Evolutionary conservation across 768 basidiomycete genomes (phyloP), one percentile per base, ranked within the genome.

Genomic region (Coprinellus micaceus): DNA sequence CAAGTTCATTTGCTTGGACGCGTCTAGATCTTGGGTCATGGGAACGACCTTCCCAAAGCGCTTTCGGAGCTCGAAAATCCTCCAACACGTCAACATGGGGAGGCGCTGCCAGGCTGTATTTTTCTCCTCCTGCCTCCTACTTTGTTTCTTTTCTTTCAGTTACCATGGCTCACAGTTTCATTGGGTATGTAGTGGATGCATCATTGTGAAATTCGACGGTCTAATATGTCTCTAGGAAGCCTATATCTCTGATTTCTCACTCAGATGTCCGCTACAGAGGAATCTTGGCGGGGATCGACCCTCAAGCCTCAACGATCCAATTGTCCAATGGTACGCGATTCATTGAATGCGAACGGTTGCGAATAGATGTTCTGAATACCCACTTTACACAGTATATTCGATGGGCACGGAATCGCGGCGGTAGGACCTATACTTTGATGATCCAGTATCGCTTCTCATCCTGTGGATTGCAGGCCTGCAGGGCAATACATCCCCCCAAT

Each of bases 261-360:
- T 91, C 89, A 50, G 92, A 92, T 82, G 89, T 94, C 58, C 87
- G 92, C 54, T 94, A 94, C 74, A 81, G 89, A 60, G 91, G 91
- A 58, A 91, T 90, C 59, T 78, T 94, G 46, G 89, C 89, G 48
- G 90, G 89, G 37, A 92, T 94, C 65, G 90, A 93, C 74, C 87
- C 91, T 30, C 81, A 76, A 59, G 88, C 88, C 49, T 91, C 89
- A 11, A 94, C 92, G 3, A 94, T 94, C 61, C 88, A 90, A 67
- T 81, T 94, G 36, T 89, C 88, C 29, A 91, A 92, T 80, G 91
- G 91, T 91, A 59, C 41, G 77, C 56, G 13, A 33, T 13, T 6
- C 33, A 13, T 33, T 33, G 33, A 13, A 41, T 63, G 22, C 33
- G 46, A 59, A 24, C 37, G 22, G 2, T 26, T 19, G 28, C 37